A percentile compares a stretch with the other conserved stretches of the same genome.
Evolutionary conservation across 805 yeast genomes (phyloP).

Genomic region (Dipodascopsis uninucleata): DNA sequence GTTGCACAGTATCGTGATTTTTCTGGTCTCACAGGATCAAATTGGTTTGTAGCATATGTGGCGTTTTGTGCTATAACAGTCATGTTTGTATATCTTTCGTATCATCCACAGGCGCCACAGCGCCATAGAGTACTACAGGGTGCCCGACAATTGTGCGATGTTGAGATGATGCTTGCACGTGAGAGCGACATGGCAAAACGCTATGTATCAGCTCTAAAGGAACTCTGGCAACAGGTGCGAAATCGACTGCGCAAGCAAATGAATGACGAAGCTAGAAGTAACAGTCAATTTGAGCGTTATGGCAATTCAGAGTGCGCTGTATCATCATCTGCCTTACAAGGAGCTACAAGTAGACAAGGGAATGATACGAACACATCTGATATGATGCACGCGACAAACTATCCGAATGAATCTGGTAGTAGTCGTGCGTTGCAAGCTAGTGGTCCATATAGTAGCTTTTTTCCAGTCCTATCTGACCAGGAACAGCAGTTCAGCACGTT

Average conservation of each 20-base stretch:
- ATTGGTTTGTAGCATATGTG: conserved; percentile 20
- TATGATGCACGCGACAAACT: neutral
- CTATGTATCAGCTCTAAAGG: conserved; percentile 18
- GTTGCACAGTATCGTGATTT: conserved; percentile 17
- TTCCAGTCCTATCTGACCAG: no score
- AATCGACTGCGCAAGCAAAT: conserved; percentile 5
- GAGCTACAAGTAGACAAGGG: neutral
- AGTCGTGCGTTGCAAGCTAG: neutral
- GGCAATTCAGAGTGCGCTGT: neutral
- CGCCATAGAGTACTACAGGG: conserved; percentile 7
- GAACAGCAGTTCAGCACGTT: no score
- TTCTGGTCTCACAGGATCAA: conserved; percentile 10
- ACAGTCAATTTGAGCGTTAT: neutral
- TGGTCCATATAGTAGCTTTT: no score
- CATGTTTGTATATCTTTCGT: conserved; percentile 22
- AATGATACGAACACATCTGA: neutral
- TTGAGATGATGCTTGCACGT: conserved; percentile 8
- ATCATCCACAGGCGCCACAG: conserved; percentile 6
- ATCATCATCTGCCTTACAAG: neutral
- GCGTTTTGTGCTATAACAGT: conserved; percentile 22
- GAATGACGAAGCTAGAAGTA: neutral
- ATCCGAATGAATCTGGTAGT: neutral
- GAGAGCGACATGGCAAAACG: conserved; percentile 17
- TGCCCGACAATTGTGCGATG: conserved; percentile 20
- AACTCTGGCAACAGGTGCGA: conserved; percentile 19